These are phyloP conservation scores for Mikania micrantha DNA, from an alignment of 129 eudicot genomes.

Conservation along the genomic window DNA sequence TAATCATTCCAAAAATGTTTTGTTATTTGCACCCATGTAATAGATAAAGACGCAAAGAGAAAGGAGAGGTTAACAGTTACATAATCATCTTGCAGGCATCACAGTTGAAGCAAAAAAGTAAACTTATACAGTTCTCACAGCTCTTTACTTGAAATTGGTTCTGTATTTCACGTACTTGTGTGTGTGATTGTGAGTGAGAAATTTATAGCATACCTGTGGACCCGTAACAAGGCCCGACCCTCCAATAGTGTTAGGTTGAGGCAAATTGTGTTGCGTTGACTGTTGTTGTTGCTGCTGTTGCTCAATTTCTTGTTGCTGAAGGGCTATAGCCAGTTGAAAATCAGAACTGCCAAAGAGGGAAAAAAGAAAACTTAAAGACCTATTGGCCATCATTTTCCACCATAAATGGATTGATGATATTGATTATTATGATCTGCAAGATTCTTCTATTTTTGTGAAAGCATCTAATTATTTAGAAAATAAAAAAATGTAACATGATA, in stretches of 20 bases:
- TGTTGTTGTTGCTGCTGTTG: slow-evolving; percentile 40
- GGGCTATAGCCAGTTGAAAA: slow-evolving; percentile 76
- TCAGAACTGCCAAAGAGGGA: slow-evolving; percentile 60
- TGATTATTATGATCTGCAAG: neutral
- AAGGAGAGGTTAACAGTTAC: too few relatives aligned
- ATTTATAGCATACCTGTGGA: slow-evolving; percentile 58
- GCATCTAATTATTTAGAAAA: neutral
- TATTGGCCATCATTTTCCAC: neutral
- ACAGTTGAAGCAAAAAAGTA: too few relatives aligned
- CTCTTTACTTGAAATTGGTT: too few relatives aligned
- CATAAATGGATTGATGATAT: neutral
- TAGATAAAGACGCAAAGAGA: too few relatives aligned
- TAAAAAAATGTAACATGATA: too few relatives aligned
- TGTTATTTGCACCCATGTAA: too few relatives aligned
- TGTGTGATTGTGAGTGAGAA: too few relatives aligned
- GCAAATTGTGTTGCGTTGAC: slow-evolving; percentile 25
- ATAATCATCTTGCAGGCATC: too few relatives aligned
- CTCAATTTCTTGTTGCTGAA: slow-evolving; percentile 90
- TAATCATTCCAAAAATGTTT: too few relatives aligned
- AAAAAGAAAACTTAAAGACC: neutral
- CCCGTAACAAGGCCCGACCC: slow-evolving; percentile 64
- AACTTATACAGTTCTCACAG: too few relatives aligned
- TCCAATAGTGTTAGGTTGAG: slow-evolving; percentile 33
- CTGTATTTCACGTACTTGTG: too few relatives aligned
- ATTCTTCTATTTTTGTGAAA: slow-evolving; percentile 2